These are phyloP conservation scores for Ophiostoma quercus DNA, from an alignment of 2,329 filamentous ascomycete species.

Conservation along the genomic window DNA sequence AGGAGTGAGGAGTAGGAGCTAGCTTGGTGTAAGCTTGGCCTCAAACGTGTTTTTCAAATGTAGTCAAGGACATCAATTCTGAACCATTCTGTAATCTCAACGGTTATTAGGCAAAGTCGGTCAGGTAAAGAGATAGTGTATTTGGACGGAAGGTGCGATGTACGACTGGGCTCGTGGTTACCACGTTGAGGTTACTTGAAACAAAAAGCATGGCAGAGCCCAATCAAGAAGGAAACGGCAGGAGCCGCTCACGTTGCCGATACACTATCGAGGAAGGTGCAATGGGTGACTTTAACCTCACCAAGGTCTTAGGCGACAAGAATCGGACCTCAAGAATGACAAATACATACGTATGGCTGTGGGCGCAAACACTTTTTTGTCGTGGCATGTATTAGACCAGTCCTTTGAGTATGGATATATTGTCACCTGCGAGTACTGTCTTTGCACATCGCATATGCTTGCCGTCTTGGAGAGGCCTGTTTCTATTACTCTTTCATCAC, in stretches of 20 bases:
- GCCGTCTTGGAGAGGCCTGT: background rate
- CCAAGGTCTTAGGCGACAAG: background rate
- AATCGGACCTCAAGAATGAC: background rate
- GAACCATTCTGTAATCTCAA: too few relatives aligned
- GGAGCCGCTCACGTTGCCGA: background rate
- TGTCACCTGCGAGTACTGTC: background rate
- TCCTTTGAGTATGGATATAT: background rate
- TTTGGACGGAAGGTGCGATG: background rate
- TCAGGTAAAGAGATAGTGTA: background rate
- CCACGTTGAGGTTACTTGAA: background rate
- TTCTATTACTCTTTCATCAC: background rate
- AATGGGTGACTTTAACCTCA: background rate
- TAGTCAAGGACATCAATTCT: background rate
- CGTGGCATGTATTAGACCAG: background rate
- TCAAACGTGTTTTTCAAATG: background rate
- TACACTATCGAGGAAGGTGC: background rate
- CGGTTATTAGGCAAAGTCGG: background rate
- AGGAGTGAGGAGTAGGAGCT: background rate
- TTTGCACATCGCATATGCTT: background rate
- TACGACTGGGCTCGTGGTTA: background rate
- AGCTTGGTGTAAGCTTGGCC: background rate
- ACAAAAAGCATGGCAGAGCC: background rate
- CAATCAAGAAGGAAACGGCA: background rate
- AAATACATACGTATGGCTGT: background rate
- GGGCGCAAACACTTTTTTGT: background rate